These are phyloP conservation scores for Neopestalotiopsis clavispora DNA, from an alignment of 2,329 filamentous ascomycete species.

Conservation along the genomic window DNA sequence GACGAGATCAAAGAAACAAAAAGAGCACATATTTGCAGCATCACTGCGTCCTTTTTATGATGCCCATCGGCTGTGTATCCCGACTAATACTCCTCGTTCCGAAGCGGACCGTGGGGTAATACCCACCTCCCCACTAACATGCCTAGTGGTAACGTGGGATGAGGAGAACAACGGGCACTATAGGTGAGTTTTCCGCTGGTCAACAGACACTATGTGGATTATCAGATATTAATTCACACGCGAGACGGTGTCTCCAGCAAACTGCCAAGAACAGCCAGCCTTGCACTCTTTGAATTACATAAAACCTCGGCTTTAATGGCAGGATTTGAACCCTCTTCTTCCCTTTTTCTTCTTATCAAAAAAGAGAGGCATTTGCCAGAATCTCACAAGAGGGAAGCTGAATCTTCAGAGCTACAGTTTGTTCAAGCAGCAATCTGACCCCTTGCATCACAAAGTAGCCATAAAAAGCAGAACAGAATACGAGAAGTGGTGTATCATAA, in stretches of 20 bases:
- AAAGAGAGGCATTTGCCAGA: no score
- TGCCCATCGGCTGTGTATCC: constrained; percentile 4
- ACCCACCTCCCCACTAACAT: background rate
- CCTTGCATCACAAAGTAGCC: no score
- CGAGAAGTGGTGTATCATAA: background rate
- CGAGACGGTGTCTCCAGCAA: background rate
- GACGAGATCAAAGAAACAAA: background rate
- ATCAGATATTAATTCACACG: background rate
- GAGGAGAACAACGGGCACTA: constrained; percentile 12
- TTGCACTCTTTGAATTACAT: background rate
- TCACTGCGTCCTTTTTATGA: background rate
- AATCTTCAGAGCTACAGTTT: no score
- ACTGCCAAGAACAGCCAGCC: background rate
- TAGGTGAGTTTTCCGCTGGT: constrained; percentile 8
- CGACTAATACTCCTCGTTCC: constrained; percentile 13
- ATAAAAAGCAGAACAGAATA: no score
- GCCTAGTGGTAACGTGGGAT: constrained; percentile 8
- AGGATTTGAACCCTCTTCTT: no score
- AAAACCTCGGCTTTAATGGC: no score
- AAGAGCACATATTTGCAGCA: background rate
- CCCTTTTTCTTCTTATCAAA: no score
- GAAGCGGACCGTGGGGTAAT: constrained; percentile 17
- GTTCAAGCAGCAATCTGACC: no score
- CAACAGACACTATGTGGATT: background rate
- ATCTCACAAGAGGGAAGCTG: no score